Evolutionary conservation across 352 stramenopile genomes (phyloP), one percentile per base, ranked within the genome.

Genomic region (Phytophthora quininea): DNA sequence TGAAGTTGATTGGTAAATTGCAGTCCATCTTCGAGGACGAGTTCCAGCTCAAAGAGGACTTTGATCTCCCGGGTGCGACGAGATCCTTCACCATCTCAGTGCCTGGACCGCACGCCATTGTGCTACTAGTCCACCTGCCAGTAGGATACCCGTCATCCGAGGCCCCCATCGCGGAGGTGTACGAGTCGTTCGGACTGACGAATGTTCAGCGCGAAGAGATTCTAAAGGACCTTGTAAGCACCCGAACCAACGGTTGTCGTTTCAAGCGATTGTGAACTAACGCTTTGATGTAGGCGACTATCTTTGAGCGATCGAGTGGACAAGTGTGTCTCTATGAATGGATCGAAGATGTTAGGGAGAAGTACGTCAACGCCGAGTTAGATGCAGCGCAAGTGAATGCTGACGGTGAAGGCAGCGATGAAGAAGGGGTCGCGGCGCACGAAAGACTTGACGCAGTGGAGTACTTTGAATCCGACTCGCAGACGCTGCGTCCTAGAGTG

Each of bases 291-390:
- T 15, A 87, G 87, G 43, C 75, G n/a, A 58, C 61, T 31, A 90
- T 93, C 29, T 93, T 89, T 55, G 67, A 90, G 54, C 81, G 85
- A 14, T 89, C 84, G 24, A 85, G 69, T n/a, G 83, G 84, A 9
- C 86, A 94, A 64, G 86, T 92, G 40, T 96, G 88, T 72, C 75
- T 96, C 1, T 96, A 96, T 60, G 86, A 96, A 65, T 96, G 88
- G 88, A 89, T 94, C 42, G 88, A 93, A 66, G 79, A 83, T 65
- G 85, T 93, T 27, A 85, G 86, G 12, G 88, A 96, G 48, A 84
- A 78, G 48, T 93, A 90, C 54, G 72, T 66, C 8, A 80, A 78
- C 52, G 79, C 65, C 54, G 77, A 86, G 48, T 58, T 80, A 29
- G 67, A 79, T 54, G 46, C 58, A 15, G 37, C 67, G 11, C 33